Conservation (phyloP, 441 rosid species). For the Rhodomyrtus psidioides region DNA sequence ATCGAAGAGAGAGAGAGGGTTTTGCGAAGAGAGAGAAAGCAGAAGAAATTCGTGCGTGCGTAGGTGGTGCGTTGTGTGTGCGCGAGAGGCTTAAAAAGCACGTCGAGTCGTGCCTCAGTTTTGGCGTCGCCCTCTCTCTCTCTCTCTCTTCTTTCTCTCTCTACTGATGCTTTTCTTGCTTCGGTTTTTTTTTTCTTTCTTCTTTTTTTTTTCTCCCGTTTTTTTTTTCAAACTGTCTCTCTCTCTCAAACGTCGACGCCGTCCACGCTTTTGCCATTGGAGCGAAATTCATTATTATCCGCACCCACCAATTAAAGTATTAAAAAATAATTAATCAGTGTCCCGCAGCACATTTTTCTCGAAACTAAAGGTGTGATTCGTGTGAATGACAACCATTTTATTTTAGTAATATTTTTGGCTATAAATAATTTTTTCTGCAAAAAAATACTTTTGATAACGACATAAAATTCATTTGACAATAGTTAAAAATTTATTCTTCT, state of each 20-base stretch:
- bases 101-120: neutral
- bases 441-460: too few species aligned
- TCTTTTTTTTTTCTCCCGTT: neutral
- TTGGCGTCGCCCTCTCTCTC: neutral
- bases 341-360: too few species aligned
- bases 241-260: neutral
- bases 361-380: too few species aligned
- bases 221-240: neutral
- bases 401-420: too few species aligned
- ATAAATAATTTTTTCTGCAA: too few species aligned
- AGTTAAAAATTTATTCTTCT: too few species aligned
- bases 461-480: too few species aligned
- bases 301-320: neutral
- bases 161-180: neutral
- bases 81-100: neutral
- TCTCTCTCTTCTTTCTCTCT: neutral
- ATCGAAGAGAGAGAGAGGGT: neutral
- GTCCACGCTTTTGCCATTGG: neutral
- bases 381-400: too few species aligned
- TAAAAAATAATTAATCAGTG: too few species aligned
- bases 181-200: neutral
- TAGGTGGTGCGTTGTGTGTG: neutral
- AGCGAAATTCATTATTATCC: neutral
- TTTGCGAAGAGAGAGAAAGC: neutral
- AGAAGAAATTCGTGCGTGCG: neutral